These are phyloP conservation scores for Cutaneotrichosporon sp. DNA, from an alignment of 1,284 basidiomycete species.

Conservation along the genomic window DNA sequence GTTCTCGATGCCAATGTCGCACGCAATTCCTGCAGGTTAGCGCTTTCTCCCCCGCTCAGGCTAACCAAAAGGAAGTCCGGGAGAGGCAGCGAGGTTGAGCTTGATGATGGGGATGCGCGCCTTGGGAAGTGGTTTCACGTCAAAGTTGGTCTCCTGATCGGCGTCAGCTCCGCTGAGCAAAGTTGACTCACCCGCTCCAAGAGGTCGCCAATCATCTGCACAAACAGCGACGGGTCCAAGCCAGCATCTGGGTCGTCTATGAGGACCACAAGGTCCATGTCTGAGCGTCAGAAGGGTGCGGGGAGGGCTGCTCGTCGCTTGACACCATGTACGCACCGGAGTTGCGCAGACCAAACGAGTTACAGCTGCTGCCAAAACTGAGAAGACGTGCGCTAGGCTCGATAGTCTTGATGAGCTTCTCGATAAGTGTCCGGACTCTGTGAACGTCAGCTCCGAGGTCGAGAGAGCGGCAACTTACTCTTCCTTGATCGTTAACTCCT, in stretches of 20 bases:
- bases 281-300: slow-evolving; percentile 50
- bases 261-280: slow-evolving; percentile 97
- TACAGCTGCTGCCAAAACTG: slow-evolving; percentile 88
- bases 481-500: slow-evolving; percentile 91
- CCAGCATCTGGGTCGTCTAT: slow-evolving; percentile 67
- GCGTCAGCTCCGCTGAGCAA: background rate
- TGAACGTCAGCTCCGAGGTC: background rate
- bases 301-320: too few species aligned
- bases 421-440: slow-evolving; percentile 79
- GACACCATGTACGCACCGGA: slow-evolving; percentile 58
- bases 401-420: slow-evolving; percentile 88
- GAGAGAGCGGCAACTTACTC: slow-evolving; percentile 51
- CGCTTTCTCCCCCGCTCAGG: background rate
- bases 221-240: slow-evolving; percentile 79
- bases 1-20: slow-evolving; percentile 98
- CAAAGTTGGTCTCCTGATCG: slow-evolving; percentile 84
- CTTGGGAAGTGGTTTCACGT: slow-evolving; percentile 85
- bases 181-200: slow-evolving; percentile 69
- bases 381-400: slow-evolving; percentile 85
- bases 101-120: slow-evolving; percentile 99
- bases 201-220: slow-evolving; percentile 87
- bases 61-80: slow-evolving; percentile 72
- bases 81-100: slow-evolving; percentile 83
- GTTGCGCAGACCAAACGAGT: slow-evolving; percentile 91
- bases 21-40: slow-evolving; percentile 59